phyloP scores from a whole-genome alignment of 371 early-diverging fungal genomes.

The Fennellomyces sp. region DNA sequence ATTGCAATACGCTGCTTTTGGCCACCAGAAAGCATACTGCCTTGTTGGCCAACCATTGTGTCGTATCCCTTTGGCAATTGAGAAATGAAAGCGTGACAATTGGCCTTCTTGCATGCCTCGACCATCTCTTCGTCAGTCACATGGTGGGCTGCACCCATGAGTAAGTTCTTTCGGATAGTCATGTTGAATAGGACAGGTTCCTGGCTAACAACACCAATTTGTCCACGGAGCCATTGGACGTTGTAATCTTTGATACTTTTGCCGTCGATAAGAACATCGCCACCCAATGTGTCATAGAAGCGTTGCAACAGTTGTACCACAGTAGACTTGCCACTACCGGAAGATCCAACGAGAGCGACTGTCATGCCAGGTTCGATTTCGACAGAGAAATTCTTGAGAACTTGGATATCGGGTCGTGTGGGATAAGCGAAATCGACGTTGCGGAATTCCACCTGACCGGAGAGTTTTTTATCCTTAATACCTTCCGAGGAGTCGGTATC shows the following conservation, averaged over 20 bases:
- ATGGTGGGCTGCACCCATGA: constrained; percentile 55
- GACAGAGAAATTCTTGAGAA: constrained; percentile 64
- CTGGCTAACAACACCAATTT: constrained; percentile 86
- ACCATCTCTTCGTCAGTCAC: constrained; percentile 53
- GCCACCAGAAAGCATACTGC: constrained; percentile 81
- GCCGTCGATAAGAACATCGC: constrained; percentile 75
- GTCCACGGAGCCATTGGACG: constrained; percentile 71
- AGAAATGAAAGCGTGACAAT: constrained; percentile 79
- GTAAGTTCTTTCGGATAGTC: constrained; percentile 80
- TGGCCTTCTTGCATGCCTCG: constrained; percentile 61
- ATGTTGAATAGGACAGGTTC: constrained; percentile 89
- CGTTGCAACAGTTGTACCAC: constrained; percentile 87
- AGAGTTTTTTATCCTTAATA: constrained; percentile 42
- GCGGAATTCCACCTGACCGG: constrained; percentile 72
- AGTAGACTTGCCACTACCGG: constrained; percentile 94
- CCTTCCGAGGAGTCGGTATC: constrained; percentile 62
- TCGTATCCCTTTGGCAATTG: constrained; percentile 78
- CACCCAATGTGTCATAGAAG: constrained; percentile 80
- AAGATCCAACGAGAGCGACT: constrained; percentile 79
- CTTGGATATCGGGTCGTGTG: constrained; percentile 72
- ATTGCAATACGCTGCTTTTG: constrained; percentile 59
- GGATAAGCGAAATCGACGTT: constrained; percentile 79
- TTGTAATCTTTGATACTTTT: constrained; percentile 68
- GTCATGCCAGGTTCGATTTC: constrained; percentile 74
- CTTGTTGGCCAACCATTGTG: constrained; percentile 71